Percentiles rank a stretch among this genome's conserved stretches.
phyloP scores from a whole-genome alignment of 257 asterid species.

The Scutellaria galericulata region DNA sequence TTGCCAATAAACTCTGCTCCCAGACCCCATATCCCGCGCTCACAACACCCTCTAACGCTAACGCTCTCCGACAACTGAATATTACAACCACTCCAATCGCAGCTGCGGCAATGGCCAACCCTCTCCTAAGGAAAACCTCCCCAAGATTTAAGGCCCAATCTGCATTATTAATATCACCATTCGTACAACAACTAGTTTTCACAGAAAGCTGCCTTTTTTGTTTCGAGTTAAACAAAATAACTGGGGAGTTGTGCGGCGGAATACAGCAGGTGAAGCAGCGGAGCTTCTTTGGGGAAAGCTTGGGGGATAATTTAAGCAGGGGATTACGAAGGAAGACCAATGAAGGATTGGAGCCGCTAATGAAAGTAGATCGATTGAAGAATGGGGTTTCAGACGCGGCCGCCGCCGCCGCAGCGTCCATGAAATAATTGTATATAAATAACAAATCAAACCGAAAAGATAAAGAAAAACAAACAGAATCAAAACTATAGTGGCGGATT shows the following conservation, averaged over 20 bases:
- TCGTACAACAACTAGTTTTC: conserved; percentile 32
- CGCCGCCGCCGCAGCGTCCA: conserved; percentile 58
- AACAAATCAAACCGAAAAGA: background rate
- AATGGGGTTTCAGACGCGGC: conserved; percentile 45
- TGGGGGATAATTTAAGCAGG: conserved; percentile 38
- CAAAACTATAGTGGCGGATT: background rate
- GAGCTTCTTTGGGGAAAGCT: conserved; percentile 36
- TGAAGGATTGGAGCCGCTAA: conserved; percentile 38
- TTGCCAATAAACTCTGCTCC: conserved; percentile 63
- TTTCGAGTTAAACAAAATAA: conserved; percentile 30
- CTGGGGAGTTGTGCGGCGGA: conserved; percentile 39
- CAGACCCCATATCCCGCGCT: conserved; percentile 57
- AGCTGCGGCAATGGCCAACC: conserved; percentile 57
- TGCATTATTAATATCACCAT: conserved; percentile 30
- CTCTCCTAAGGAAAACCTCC: conserved; percentile 52
- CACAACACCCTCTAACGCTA: conserved; percentile 63
- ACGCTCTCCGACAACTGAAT: conserved; percentile 63
- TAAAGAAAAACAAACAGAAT: background rate
- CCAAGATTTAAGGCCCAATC: conserved; percentile 22
- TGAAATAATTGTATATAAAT: conserved; percentile 32
- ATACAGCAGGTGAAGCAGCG: conserved; percentile 36
- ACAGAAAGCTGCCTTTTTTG: conserved; percentile 25
- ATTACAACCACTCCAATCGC: conserved; percentile 62
- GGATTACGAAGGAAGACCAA: conserved; percentile 38
- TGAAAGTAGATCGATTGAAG: conserved; percentile 38